Percentiles rank a stretch among this genome's conserved stretches.
These are phyloP conservation scores for Cyphellophora europaea DNA, from an alignment of 2,329 filamentous ascomycete species.

Conservation along the genomic window DNA sequence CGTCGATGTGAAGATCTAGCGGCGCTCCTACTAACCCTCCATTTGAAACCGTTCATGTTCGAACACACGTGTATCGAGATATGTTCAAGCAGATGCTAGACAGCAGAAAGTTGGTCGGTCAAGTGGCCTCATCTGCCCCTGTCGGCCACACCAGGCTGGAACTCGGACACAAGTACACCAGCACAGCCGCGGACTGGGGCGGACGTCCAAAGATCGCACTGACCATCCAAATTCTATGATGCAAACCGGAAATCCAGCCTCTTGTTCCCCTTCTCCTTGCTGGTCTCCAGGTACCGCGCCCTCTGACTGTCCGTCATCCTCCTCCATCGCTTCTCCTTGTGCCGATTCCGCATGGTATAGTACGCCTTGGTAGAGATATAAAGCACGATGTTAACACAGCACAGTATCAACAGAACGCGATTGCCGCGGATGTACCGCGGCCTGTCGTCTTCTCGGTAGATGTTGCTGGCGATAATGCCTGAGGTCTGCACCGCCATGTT, in stretches of 20 bases:
- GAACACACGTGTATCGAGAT: too few species aligned
- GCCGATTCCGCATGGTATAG: constrained; percentile 23
- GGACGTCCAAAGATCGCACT: too few species aligned
- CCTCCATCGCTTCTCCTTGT: constrained; percentile 26
- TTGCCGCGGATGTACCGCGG: constrained; percentile 49
- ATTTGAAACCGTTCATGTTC: too few species aligned
- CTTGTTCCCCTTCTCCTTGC: constrained; percentile 36
- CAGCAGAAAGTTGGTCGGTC: too few species aligned
- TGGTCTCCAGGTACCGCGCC: constrained; percentile 36
- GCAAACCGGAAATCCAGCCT: constrained; percentile 28
- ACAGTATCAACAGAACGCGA: constrained; percentile 22
- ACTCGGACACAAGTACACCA: too few species aligned
- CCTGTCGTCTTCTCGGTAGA: constrained; percentile 34
- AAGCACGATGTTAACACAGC: constrained; percentile 19
- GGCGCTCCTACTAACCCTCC: too few species aligned
- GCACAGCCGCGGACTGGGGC: too few species aligned
- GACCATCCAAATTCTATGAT: too few species aligned
- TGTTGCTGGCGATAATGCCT: constrained; percentile 26
- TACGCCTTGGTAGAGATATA: constrained; percentile 24
- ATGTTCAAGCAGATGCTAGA: too few species aligned
- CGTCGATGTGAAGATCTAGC: too few species aligned
- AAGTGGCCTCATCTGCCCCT: too few species aligned
- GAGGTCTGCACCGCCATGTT: constrained; percentile 35
- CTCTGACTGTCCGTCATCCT: constrained; percentile 34
- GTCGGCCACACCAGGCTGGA: too few species aligned